Evolutionary conservation across 345 rosid species (phyloP).

Genomic region (Populus tremula): DNA sequence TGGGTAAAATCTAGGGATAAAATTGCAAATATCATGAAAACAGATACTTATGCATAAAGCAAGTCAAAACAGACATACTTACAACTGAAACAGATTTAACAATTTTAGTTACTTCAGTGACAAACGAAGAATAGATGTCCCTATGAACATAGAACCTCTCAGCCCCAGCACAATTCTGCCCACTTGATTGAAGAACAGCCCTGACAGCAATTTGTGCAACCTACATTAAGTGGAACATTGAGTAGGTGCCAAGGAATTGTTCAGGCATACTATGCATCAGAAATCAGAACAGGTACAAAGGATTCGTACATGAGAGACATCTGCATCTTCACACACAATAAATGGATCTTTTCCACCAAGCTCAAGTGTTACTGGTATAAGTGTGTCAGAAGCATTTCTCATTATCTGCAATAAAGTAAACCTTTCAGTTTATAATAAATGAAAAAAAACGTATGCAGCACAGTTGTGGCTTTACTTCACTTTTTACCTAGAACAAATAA

Average conservation of each 20-base stretch:
- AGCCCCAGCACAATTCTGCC: conserved; percentile 99
- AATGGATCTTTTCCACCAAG: conserved; percentile 98
- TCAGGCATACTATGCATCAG: conserved; percentile 8
- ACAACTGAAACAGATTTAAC: conserved; percentile 91
- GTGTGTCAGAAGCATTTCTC: conserved; percentile 77
- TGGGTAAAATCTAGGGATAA: neutral
- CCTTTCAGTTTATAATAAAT: conserved; percentile 12
- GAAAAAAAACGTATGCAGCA: neutral
- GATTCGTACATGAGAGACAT: conserved; percentile 66
- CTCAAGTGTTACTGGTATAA: conserved; percentile 90
- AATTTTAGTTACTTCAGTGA: conserved; percentile 67
- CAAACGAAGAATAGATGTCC: conserved; percentile 73
- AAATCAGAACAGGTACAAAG: conserved; percentile 5
- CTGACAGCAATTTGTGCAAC: conserved; percentile 97
- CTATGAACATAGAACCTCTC: conserved; percentile 94
- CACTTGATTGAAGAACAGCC: conserved; percentile 90
- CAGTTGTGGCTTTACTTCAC: neutral
- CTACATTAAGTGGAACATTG: conserved; percentile 35
- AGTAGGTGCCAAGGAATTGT: conserved; percentile 2
- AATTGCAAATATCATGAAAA: neutral
- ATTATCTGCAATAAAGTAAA: conserved; percentile 65
- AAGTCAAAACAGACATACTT: conserved; percentile 36
- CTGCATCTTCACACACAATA: conserved; percentile 85
- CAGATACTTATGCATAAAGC: neutral
- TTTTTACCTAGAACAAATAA: neutral